Percentiles rank a stretch among this genome's conserved stretches.
Evolutionary conservation across 306 rosid species (phyloP).

Genomic region (Datisca glomerata): DNA sequence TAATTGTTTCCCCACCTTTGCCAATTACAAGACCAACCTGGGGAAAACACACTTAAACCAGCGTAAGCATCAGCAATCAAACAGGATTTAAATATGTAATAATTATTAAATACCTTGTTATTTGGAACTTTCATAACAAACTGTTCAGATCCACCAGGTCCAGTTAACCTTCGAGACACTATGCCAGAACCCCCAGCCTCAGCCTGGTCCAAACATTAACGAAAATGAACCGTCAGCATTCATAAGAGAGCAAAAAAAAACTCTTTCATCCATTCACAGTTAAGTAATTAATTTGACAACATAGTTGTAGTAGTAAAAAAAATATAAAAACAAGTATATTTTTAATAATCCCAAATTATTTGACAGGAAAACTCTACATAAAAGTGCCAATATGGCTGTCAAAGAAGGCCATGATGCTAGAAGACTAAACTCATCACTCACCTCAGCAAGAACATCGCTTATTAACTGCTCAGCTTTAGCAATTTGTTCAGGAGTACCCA

Average conservation of each 20-base stretch:
- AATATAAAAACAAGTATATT: no score
- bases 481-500: slow-evolving; percentile 80
- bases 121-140: slow-evolving; percentile 71
- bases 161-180: slow-evolving; percentile 49
- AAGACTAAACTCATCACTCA: slow-evolving; percentile 13
- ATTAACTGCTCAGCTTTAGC: slow-evolving; percentile 78
- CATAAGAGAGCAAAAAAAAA: no score
- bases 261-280: no score
- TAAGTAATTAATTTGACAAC: no score
- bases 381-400: neutral
- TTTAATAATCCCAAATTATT: neutral
- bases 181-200: slow-evolving; percentile 85
- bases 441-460: slow-evolving; percentile 87
- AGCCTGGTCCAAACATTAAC: slow-evolving; percentile 42
- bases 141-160: slow-evolving; percentile 70
- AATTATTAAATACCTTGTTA: slow-evolving; percentile 52
- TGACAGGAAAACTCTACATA: neutral
- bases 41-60: slow-evolving; percentile 3
- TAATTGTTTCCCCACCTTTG: slow-evolving; percentile 93
- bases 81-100: neutral
- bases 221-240: no score
- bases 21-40: slow-evolving; percentile 98
- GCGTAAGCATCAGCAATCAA: neutral
- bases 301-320: no score
- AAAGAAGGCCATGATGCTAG: neutral